These are phyloP conservation scores for Picochlorum sp. DNA, from an alignment of 139 green algal genomes.

Conservation along the genomic window DNA sequence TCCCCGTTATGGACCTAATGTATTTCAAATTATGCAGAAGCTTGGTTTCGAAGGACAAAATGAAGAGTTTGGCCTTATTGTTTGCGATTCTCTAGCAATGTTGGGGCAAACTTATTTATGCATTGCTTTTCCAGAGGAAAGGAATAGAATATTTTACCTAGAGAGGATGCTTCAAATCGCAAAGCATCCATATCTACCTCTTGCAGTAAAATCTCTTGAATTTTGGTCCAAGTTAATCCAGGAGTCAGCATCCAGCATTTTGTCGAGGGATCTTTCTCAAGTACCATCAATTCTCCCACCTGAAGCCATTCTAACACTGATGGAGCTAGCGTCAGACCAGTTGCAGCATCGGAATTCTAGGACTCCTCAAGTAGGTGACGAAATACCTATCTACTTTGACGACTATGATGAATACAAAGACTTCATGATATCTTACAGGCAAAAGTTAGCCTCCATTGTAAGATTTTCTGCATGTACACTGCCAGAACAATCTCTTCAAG, in stretches of 20 bases:
- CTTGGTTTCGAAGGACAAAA: conserved; percentile 42
- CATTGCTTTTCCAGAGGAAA: background rate
- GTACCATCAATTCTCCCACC: conserved; percentile 8
- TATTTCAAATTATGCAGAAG: conserved; percentile 19
- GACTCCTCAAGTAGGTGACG: conserved; percentile 17
- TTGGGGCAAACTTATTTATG: conserved; percentile 40
- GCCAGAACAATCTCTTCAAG: conserved; percentile 26
- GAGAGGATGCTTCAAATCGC: conserved; percentile 52
- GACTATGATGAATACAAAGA: conserved; percentile 34
- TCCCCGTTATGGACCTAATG: conserved; percentile 23
- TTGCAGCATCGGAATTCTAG: conserved; percentile 10
- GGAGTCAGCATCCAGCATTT: background rate
- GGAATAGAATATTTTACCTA: conserved; percentile 5
- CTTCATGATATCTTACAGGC: conserved; percentile 28
- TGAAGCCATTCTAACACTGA: conserved; percentile 22
- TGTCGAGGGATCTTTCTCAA: background rate
- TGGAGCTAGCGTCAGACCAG: conserved; percentile 29
- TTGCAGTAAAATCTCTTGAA: conserved; percentile 43
- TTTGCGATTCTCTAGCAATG: conserved; percentile 44
- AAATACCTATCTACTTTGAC: conserved; percentile 36
- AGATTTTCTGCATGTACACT: conserved; percentile 18
- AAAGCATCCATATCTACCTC: conserved; percentile 46
- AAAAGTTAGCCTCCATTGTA: conserved; percentile 18
- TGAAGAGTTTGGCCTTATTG: conserved; percentile 49
- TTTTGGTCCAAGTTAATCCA: conserved; percentile 39